phyloP scores from a whole-genome alignment of 1,284 basidiomycete species.

The Trametes versicolor region DNA sequence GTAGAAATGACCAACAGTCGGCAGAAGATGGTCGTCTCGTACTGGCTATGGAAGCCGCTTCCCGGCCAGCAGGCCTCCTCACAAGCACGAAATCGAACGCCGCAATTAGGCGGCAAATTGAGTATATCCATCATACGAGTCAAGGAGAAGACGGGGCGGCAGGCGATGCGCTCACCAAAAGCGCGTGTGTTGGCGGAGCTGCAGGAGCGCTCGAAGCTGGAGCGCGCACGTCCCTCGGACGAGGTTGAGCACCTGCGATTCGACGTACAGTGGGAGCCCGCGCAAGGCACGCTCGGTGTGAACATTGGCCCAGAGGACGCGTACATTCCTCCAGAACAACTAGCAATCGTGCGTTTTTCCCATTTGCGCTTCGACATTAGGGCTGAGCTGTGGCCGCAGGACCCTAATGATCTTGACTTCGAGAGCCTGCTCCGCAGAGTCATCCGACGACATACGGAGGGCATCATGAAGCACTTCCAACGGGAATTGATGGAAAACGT shows the following conservation, averaged over 20 bases:
- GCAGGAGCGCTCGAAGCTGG: constrained; percentile 69
- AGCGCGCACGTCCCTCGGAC: constrained; percentile 64
- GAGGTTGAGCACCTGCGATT: constrained; percentile 69
- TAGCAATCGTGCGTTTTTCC: constrained; percentile 54
- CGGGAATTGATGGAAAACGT: constrained; percentile 60
- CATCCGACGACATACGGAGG: constrained; percentile 67
- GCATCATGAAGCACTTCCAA: constrained; percentile 65
- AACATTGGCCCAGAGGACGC: constrained; percentile 55
- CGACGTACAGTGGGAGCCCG: constrained; percentile 74
- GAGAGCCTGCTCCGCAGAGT: constrained; percentile 68
- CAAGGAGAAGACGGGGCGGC: constrained; percentile 44
- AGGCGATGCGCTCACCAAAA: constrained; percentile 48
- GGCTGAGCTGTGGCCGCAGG: constrained; percentile 48
- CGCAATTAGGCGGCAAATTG: constrained; percentile 64
- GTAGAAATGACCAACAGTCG: constrained; percentile 72
- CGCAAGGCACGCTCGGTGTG: constrained; percentile 66
- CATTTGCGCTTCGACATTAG: not conserved
- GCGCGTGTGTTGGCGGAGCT: constrained; percentile 66
- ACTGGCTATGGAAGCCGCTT: constrained; percentile 74
- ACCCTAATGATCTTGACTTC: constrained; percentile 75
- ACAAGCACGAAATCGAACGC: constrained; percentile 51
- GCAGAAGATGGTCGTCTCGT: constrained; percentile 70
- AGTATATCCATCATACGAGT: constrained; percentile 58
- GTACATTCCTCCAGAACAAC: constrained; percentile 50
- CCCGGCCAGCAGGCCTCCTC: constrained; percentile 45